A percentile compares a stretch with the other conserved stretches of the same genome.
Evolutionary conservation across 345 rosid species (phyloP).

Genomic region (Dimocarpus longan): DNA sequence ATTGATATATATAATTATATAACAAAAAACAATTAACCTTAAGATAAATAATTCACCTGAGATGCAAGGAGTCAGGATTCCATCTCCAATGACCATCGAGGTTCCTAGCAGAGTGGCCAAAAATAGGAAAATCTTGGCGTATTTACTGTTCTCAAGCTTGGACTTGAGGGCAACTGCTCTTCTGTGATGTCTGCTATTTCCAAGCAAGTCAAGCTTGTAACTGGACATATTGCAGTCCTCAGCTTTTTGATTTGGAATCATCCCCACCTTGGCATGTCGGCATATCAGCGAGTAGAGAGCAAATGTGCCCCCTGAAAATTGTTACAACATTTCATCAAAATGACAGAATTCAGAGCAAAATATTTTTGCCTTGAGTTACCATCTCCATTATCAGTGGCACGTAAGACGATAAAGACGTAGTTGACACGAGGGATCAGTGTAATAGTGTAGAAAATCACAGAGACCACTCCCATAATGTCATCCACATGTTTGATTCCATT

Average conservation of each 20-base stretch:
- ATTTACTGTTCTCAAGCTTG: constrained; percentile 25
- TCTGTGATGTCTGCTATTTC: neutral
- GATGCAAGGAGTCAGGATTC: constrained; percentile 57
- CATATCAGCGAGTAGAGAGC: constrained; percentile 61
- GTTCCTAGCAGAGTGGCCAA: constrained; percentile 51
- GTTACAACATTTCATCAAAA: neutral
- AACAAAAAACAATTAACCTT: constrained; percentile 21
- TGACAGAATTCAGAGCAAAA: neutral
- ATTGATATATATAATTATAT: neutral
- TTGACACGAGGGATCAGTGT: constrained; percentile 37
- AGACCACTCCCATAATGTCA: constrained; percentile 35
- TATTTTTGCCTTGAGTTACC: constrained; percentile 16
- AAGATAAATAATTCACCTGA: constrained; percentile 1
- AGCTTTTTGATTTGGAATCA: constrained; percentile 48
- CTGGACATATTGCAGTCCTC: constrained; percentile 52
- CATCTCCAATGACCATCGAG: constrained; percentile 63
- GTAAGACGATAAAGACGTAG: constrained; percentile 31
- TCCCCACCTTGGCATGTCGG: constrained; percentile 51
- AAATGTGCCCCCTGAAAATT: constrained; percentile 58
- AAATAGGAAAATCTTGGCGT: constrained; percentile 29
- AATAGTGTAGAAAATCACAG: constrained; percentile 38
- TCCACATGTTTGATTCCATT: constrained; percentile 34
- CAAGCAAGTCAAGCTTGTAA: constrained; percentile 35
- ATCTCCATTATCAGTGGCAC: constrained; percentile 40
- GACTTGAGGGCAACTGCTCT: constrained; percentile 28